A percentile compares a stretch with the other conserved stretches of the same genome.
Evolutionary conservation across 768 basidiomycete species (phyloP).

Genomic region (Hygrophorus pudorinus): DNA sequence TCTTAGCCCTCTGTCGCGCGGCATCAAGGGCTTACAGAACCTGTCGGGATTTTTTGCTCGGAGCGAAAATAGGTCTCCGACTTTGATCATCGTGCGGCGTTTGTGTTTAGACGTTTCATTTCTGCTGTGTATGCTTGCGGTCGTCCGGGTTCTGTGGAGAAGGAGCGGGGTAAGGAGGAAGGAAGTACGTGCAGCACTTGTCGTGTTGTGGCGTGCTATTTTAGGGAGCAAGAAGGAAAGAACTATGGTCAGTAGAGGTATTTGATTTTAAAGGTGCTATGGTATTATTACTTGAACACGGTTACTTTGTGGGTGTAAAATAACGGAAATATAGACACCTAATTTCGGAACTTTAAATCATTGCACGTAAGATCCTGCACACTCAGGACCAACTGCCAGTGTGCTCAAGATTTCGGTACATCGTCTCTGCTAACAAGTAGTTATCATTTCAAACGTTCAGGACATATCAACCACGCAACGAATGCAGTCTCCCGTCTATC

Average conservation of each 20-base stretch:
- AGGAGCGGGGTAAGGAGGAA: conserved; percentile 57
- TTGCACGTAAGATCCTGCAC: background rate
- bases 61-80: conserved; percentile 53
- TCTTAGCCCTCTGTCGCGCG: conserved; percentile 51
- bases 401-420: background rate
- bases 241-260: conserved; percentile 41
- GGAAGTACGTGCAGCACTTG: conserved; percentile 58
- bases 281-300: no score
- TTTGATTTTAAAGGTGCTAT: conserved; percentile 16
- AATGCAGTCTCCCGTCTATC: conserved; percentile 77
- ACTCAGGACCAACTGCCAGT: background rate
- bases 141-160: conserved; percentile 52
- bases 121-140: conserved; percentile 50
- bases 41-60: conserved; percentile 49
- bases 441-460: conserved; percentile 19
- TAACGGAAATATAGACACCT: no score
- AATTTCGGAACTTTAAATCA: no score
- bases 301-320: no score
- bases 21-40: conserved; percentile 36
- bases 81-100: conserved; percentile 58
- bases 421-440: background rate
- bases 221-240: conserved; percentile 40
- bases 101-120: conserved; percentile 75
- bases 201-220: conserved; percentile 62
- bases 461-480: conserved; percentile 92